Percentiles rank a stretch among this genome's conserved stretches.
phyloP scores from a whole-genome alignment of 192 early-diverging fungal genomes.

The Entophlyctis luteolus region DNA sequence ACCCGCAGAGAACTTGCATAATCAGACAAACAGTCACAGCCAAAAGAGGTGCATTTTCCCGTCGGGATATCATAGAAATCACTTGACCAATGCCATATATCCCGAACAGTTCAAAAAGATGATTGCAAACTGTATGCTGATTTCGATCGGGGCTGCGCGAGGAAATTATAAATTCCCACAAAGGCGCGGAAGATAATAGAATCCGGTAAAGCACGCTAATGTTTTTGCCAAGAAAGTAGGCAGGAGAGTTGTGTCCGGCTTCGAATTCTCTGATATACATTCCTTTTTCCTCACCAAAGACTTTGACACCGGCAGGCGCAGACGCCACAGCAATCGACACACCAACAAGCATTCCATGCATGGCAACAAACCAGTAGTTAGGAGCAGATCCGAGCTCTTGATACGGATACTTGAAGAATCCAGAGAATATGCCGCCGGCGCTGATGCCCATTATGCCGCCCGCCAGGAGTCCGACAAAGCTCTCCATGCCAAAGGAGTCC shows the following conservation, averaged over 20 bases:
- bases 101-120: slow-evolving; percentile 34
- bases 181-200: slow-evolving; percentile 15
- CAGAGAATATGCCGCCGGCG: slow-evolving; percentile 28
- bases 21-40: slow-evolving; percentile 38
- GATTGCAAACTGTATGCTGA: slow-evolving; percentile 28
- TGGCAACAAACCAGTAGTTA: slow-evolving; percentile 25
- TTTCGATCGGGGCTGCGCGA: too few species aligned
- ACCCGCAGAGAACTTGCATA: slow-evolving; percentile 47
- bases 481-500: too few species aligned
- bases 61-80: slow-evolving; percentile 33
- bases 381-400: slow-evolving; percentile 33
- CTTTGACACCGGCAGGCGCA: slow-evolving; percentile 44
- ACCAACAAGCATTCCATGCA: slow-evolving; percentile 22
- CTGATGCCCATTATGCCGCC: slow-evolving; percentile 11
- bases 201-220: neutral
- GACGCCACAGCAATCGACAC: slow-evolving; percentile 36
- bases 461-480: slow-evolving; percentile 13
- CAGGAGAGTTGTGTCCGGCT: slow-evolving; percentile 12
- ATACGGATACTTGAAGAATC: slow-evolving; percentile 36
- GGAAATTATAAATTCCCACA: slow-evolving; percentile 31
- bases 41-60: slow-evolving; percentile 37
- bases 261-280: slow-evolving; percentile 48
- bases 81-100: slow-evolving; percentile 40
- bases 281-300: slow-evolving; percentile 46
- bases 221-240: neutral